Evolutionary conservation across 371 early-diverging fungal species (phyloP), one percentile per base, ranked within the genome.

Genomic region (Saksenaea oblongispora): DNA sequence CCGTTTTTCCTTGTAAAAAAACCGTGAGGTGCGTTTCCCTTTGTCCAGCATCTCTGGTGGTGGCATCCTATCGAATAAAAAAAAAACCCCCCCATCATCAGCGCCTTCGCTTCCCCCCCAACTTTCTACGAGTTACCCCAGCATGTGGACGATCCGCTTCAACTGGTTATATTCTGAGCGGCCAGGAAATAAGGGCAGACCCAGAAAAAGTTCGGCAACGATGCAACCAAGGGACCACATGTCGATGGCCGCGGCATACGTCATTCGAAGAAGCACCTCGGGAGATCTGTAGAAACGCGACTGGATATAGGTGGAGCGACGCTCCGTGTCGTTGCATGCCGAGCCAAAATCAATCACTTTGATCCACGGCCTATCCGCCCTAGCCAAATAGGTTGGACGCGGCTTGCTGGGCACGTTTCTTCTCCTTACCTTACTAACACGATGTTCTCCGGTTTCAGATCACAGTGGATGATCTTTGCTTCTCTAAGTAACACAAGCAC

Each of bases 211-310:
- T 74, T 99, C 99, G 5, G 95, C 98, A n/a, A 97, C 93, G 61
- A 99, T 94, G 75, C 99, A 99, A 0, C 99, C 99, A 10, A 98
- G 81, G 0, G 98, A 96, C 99, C 99, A 99, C 89, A 99, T 96
- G 74, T 99, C 99, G 47, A 98, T 95, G 13, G 94, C 82, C 44
- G 95, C 90, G 9, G 93, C 87, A 80, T 97, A 93, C 54, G 93
- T 91, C 24, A 95, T 72, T 1, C 95, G 96, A 15, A 99, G 79
- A 9, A 99, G 83, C 0, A 99, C 96, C 74, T 99, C 99, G 1
- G 99, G 99, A 18, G 95, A 89, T 56, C 99, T 86, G 71, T 99
- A 99, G 76, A 95, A 98, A 34, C 98, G 89, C 5, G 97, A 95
- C 74, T 98, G 98, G 57, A 98, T 96, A 79, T 96, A 97, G 22